Evolutionary conservation across 2,329 filamentous ascomycete genomes (phyloP), one percentile per base, ranked within the genome.

Genomic region (Lasiodiplodia hormozganensis): DNA sequence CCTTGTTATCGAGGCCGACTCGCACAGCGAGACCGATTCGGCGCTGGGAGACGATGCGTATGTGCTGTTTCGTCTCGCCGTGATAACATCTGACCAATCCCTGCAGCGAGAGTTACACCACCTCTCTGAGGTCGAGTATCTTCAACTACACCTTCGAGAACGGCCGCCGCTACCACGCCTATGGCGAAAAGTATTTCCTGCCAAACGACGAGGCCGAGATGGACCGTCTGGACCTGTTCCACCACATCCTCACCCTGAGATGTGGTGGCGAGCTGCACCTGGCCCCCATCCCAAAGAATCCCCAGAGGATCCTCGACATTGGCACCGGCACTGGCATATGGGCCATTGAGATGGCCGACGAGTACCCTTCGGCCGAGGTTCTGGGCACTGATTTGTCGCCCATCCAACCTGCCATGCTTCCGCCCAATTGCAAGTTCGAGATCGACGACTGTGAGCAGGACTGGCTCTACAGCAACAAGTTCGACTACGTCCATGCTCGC

Each of bases 401-500:
- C 38, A 85, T 85, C 58, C 84, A 85, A 70, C 84, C 83, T 4
- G 74, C 75, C 67, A 82, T 81, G 77, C 80, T 85, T 1, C 83
- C 83, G 0, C 79, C 82, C 4, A 85, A 85, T 70, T 80, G 79
- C 70, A 72, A 75, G 21, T 85, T 85, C 71, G 80, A 84, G 68
- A 84, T 90, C 82, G 81, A 85, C 83, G 72, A 83, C 78, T 73
- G 84, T 74, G 75, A 73, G 12, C 58, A 71, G 10, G 80, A 84
- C 12, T 68, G 66, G 66, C 43, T 54, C 43, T 51, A 62, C 40
- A 23, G 23, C 7, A 76, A 83, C 36, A 76, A 76, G 12, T 89
- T 87, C 73, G 88, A 90, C 74, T 85, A 86, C 71, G 85, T 90
- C 82, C 82, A 86, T 82, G 74, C 83, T 74, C 74, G 85, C 72